Percentiles rank a stretch among this genome's conserved stretches.
phyloP scores from a whole-genome alignment of 257 asterid species.

The Solanum arcanum region DNA sequence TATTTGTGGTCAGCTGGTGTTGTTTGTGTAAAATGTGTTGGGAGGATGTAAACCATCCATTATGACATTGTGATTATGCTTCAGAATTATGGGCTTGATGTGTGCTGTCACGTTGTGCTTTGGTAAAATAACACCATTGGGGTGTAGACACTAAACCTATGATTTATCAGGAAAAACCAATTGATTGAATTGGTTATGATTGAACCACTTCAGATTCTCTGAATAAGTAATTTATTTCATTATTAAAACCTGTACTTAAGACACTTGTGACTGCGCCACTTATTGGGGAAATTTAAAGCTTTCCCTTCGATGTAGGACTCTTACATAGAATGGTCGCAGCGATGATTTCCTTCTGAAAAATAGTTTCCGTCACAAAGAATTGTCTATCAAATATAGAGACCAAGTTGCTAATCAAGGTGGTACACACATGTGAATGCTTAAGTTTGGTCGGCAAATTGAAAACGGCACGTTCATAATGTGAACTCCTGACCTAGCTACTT shows the following conservation, averaged over 20 bases:
- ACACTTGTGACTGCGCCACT: not conserved
- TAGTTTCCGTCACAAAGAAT: not conserved
- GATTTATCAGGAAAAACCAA: not conserved
- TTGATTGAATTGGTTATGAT: not conserved
- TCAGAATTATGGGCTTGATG: not conserved
- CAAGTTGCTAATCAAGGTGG: not conserved
- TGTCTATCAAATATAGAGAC: not conserved
- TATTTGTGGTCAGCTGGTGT: not conserved
- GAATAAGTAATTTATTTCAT: not conserved
- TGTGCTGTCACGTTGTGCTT: not conserved
- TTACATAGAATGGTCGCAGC: not conserved
- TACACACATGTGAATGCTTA: not conserved
- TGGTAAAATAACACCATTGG: not conserved
- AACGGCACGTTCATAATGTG: not conserved
- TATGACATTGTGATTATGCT: not conserved
- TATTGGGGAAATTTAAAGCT: not conserved
- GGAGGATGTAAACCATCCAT: not conserved
- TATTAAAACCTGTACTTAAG: not conserved
- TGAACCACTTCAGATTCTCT: not conserved
- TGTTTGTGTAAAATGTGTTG: not conserved
- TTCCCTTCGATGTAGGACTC: not conserved
- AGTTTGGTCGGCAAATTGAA: not conserved
- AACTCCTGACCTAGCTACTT: not conserved
- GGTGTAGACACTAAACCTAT: not conserved
- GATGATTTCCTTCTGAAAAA: not conserved